Evolutionary conservation across 2,329 filamentous ascomycete species (phyloP), one percentile per base, ranked within the genome.

Genomic region (Drechslerella coelobrocha): DNA sequence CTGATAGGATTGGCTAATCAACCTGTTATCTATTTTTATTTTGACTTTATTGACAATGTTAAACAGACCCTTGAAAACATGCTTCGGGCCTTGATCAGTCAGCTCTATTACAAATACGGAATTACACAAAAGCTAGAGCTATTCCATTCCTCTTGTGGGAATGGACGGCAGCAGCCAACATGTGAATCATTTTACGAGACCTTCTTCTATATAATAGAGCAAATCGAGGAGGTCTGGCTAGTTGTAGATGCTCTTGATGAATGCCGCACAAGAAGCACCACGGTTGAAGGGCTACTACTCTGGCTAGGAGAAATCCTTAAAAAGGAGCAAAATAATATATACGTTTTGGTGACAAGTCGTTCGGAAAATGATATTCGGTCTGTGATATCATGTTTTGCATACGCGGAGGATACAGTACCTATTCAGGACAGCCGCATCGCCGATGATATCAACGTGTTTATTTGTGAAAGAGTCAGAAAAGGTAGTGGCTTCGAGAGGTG

Each of bases 401-500:
- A 26, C 12, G 10, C 7, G 3, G 26, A 29, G 9, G 5, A 48
- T 12, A 37, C 50, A 1, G 0, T 68, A 2, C n/a, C 45, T 7
- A 52, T 68, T 6, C 1, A 31, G 1, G 34, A 26, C 14, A 26
- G 24, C 29, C 26, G 27, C 14, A 54, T 59, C 21, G 4, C 34
- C 29, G 4, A 57, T 19, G 54, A 68, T 31, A 60, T 68, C n/a
- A 8, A n/a, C 17, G 21, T 12, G 29, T 68, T 37, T 24, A 31
- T 68, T 27, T 9, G n/a, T 6, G 6, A 1, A 4, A 53, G 24
- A 3, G 68, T 78, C 9, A 57, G 60, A 45, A 43, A 73, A 7
- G 57, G 73, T 34, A 17, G 66, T 14, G 65, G 62, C 7, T 61
- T 77, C 12, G 73, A 73, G n/a, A 75, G 74, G 47, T 78, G 77